Evolutionary conservation across 1,284 basidiomycete species (phyloP), one percentile per base, ranked within the genome.

Genomic region (Kwoniella shivajii): DNA sequence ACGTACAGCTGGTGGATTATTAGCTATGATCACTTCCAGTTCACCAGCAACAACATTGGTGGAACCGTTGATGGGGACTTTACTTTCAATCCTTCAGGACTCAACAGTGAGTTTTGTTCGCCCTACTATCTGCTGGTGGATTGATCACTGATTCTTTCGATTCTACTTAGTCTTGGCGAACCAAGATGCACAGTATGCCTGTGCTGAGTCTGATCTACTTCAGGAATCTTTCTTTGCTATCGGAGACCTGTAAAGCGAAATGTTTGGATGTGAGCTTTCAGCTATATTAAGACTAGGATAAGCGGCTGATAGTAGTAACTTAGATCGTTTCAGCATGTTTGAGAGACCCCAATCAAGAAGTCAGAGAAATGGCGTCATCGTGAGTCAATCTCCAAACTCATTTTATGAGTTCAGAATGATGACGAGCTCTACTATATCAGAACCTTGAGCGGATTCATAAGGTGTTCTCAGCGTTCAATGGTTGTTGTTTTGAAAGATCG

Each of bases 321-420:
- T 66, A 79, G 64, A 72, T 72, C 31, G 80, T 95, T 45, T 82
- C 91, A 27, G 85, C 88, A 48, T 93, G 93, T 72, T 80, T 97
- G 47, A 83, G 84, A 26, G 93, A 97, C 73, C 88, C 90, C 71
- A 95, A 95, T 71, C 87, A 94, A 50, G 93, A 97, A 79, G 93
- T 97, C 29, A 85, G 93, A 59, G 90, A 93, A 75, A 93, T 90
- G 83, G 90, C 92, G n/a, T 90, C 90, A 4, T 88, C 88, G 79
- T 76, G 54, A 65, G 73, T 70, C 16, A 14, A 5, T 16, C 22
- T 24, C 22, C 30, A n/a, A 4, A 36, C 27, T 22, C 29, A 24
- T 47, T 16, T 3, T 26, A 11, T 26, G 6, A 43, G 18, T 42
- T 18, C 27, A 22, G 13, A 4, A 6, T 33, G 55, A 46, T 58